These are phyloP conservation scores for Pythium folliculosum DNA, from an alignment of 352 stramenopile genomes.

Conservation along the genomic window DNA sequence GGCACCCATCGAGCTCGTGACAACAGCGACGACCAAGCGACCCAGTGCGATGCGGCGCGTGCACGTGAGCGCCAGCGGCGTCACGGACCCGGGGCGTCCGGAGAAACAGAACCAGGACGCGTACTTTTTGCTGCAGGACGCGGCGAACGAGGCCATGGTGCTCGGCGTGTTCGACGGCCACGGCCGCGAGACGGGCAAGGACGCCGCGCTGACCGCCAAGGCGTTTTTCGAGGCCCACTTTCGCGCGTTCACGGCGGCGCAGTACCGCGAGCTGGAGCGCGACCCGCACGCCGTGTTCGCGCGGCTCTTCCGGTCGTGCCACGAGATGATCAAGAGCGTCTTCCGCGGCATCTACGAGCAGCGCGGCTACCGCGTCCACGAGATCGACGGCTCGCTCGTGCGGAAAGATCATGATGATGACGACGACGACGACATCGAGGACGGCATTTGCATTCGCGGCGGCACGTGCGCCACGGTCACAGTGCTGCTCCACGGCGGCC, in stretches of 20 bases:
- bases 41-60: neutral
- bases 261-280: conserved; percentile 54
- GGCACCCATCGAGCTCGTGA: conserved; percentile 13
- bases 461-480: conserved; percentile 87
- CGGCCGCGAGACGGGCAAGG: conserved; percentile 69
- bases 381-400: conserved; percentile 69
- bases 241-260: conserved; percentile 37
- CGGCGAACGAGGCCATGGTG: conserved; percentile 44
- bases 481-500: conserved; percentile 66
- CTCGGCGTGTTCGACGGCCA: conserved; percentile 88
- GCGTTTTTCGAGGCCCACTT: conserved; percentile 72
- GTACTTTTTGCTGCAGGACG: conserved; percentile 71
- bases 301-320: conserved; percentile 57
- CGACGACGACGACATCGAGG: conserved; percentile 19
- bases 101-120: conserved; percentile 87
- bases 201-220: conserved; percentile 64
- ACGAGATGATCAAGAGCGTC: conserved; percentile 60
- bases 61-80: conserved; percentile 44
- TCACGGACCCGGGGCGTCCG: conserved; percentile 59
- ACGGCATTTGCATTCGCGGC: conserved; percentile 81
- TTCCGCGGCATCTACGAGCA: conserved; percentile 66
- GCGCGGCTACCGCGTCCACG: conserved; percentile 55
- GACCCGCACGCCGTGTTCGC: conserved; percentile 54
- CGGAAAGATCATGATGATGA: conserved; percentile 34
- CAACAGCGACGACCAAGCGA: neutral